Conservation (phyloP, 2,329 filamentous ascomycete species). For the Phaeophleospora eucalypticola region DNA sequence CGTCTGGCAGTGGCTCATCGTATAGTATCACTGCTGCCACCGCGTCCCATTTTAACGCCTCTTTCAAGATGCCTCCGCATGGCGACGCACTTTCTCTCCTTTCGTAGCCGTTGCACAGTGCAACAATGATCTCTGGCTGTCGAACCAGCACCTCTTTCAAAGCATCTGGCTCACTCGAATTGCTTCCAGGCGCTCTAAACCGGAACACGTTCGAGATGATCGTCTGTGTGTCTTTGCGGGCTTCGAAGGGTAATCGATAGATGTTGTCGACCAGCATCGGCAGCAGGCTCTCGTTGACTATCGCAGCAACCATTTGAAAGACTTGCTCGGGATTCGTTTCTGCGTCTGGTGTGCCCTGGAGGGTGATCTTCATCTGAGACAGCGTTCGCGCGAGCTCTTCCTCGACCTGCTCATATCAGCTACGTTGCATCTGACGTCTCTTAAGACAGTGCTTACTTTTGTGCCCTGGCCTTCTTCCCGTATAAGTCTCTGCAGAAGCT, state of each 20-base stretch:
- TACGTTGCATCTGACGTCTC: background rate
- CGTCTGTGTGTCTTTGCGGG: conserved; percentile 89
- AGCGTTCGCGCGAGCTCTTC: conserved; percentile 86
- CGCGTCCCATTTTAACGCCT: conserved; percentile 85
- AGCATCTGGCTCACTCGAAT: conserved; percentile 75
- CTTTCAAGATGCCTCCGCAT: conserved; percentile 82
- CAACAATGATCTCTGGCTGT: conserved; percentile 79
- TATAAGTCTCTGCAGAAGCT: conserved; percentile 55
- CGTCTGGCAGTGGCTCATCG: conserved; percentile 73
- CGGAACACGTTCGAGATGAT: conserved; percentile 94
- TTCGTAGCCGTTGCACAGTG: conserved; percentile 85
- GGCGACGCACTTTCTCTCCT: conserved; percentile 87
- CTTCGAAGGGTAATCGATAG: conserved; percentile 86
- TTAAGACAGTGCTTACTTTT: conserved; percentile 21
- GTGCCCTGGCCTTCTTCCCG: conserved; percentile 50
- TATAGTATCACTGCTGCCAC: conserved; percentile 89
- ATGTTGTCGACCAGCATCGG: conserved; percentile 78
- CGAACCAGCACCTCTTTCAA: conserved; percentile 84
- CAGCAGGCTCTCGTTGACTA: conserved; percentile 86
- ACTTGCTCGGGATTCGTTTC: conserved; percentile 86
- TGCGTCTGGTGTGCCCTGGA: conserved; percentile 89
- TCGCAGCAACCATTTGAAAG: conserved; percentile 74
- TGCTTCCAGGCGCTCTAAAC: conserved; percentile 67
- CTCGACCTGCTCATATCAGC: conserved; percentile 55
- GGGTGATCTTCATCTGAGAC: conserved; percentile 82